Evolutionary conservation across 495 filamentous ascomycete genomes (phyloP).

Genomic region (Tuber calosporum): DNA sequence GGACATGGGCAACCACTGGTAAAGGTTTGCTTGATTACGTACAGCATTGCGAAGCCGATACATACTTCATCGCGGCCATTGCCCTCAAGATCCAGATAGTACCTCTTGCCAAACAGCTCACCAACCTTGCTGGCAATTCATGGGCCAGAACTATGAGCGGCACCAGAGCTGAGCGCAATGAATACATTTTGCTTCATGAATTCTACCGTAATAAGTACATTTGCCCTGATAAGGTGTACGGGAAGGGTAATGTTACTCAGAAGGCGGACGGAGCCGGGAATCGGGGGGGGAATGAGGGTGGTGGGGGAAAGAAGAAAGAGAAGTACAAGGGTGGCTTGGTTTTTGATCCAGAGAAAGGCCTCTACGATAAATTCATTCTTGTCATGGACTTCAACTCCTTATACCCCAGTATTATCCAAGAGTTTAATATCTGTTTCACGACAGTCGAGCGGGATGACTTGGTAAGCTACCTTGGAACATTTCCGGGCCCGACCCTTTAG

Average conservation of each 20-base stretch:
- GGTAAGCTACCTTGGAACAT: slow-evolving; percentile 44
- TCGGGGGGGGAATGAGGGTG: slow-evolving; percentile 57
- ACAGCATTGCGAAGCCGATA: slow-evolving; percentile 85
- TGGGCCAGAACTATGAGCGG: slow-evolving; percentile 95
- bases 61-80: slow-evolving; percentile 87
- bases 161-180: slow-evolving; percentile 93
- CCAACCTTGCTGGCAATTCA: slow-evolving; percentile 94
- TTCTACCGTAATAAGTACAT: slow-evolving; percentile 96
- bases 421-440: slow-evolving; percentile 99
- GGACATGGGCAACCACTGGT: slow-evolving; percentile 75
- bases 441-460: slow-evolving; percentile 71
- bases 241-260: slow-evolving; percentile 49
- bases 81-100: slow-evolving; percentile 84
- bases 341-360: slow-evolving; percentile 92
- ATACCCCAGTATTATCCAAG: slow-evolving; percentile 97
- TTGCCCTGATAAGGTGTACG: slow-evolving; percentile 81
- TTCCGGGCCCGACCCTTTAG: neutral
- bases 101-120: slow-evolving; percentile 86
- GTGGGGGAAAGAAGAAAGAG: slow-evolving; percentile 84
- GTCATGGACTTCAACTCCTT: slow-evolving; percentile 99
- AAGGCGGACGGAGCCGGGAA: slow-evolving; percentile 52
- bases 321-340: slow-evolving; percentile 98
- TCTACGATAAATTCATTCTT: slow-evolving; percentile 93
- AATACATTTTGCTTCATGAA: slow-evolving; percentile 97
- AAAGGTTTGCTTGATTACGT: slow-evolving; percentile 89